Base-by-base conservation (phyloP, 2,329 filamentous ascomycete genomes). In the Achaetomium macrosporum region DNA sequence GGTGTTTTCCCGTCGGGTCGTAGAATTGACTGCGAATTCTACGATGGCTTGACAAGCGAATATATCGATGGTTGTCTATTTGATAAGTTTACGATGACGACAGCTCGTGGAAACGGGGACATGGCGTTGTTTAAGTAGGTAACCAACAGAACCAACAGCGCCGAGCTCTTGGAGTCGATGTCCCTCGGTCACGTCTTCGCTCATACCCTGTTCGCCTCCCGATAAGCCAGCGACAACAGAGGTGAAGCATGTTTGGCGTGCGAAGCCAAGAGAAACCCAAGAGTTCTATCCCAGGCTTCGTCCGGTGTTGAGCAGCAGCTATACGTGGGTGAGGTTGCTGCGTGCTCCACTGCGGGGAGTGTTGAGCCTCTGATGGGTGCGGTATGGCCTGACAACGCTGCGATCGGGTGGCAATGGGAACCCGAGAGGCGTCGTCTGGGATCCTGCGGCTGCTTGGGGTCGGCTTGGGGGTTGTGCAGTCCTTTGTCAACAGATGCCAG, bases 261-360 rank as follows among this genome's bases (percentile, higher is more conserved):
- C 30, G 35, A 20, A 44, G 58, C 58, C 58, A 60, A 60, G 60
- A 54, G 40, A 25, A 43, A 40, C 17, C 59, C 57, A 61, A 58
- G 57, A 59, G 51, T 44, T 57, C 30, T 46, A 58, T 59, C 56
- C 59, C 48, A 50, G 55, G 19, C 37, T n/a, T 25, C 41, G 47
- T 43, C 50, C 42, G 50, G 46, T 50, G 13, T 44, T 29, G n/a
- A 45, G 37, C 41, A 36, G 50, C 40, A 44, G 25, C 51, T 47
- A 12, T 17, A 29, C 39, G 51, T 51, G 59, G 53, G 47, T 50
- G 46, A 51, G 30, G 43, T 43, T 37, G 20, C 48, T 19, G 25
- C 42, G 33, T 29, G 47, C 55, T 51, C 56, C 57, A 55, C 55
- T 47, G 50, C 42, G 54, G 51, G 39, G 33, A 16, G 17, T 7